phyloP scores from a whole-genome alignment of 805 yeast species.

The Myxozyma sirexii region DNA sequence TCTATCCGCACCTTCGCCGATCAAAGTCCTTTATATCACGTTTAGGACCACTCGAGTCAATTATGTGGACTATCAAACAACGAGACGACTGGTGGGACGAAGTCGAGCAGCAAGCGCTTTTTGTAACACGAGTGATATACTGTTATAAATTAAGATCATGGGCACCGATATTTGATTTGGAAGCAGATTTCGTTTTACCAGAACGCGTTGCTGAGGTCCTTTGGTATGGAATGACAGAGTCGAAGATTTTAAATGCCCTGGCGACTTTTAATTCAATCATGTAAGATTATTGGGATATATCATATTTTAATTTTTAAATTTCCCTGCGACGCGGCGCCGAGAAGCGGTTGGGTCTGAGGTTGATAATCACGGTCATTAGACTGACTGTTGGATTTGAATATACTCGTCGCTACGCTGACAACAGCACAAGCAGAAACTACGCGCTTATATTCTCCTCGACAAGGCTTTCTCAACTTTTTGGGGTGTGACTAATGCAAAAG shows the following conservation, averaged over 20 bases:
- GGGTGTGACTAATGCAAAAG: too few relatives aligned
- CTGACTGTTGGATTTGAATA: too few relatives aligned
- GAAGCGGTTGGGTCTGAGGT: too few relatives aligned
- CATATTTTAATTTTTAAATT: neutral
- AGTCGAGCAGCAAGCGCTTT: constrained; percentile 7
- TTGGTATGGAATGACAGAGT: constrained; percentile 27
- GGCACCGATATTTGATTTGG: constrained; percentile 17
- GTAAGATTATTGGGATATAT: neutral
- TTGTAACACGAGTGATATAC: constrained; percentile 7
- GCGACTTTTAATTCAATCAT: neutral
- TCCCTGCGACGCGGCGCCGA: too few relatives aligned
- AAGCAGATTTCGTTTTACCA: constrained; percentile 12
- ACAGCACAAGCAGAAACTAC: too few relatives aligned
- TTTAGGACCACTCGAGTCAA: constrained; percentile 20
- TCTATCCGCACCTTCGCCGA: constrained; percentile 15
- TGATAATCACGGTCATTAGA: too few relatives aligned
- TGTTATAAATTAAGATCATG: constrained; percentile 15
- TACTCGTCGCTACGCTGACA: too few relatives aligned
- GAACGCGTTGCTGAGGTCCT: constrained; percentile 19
- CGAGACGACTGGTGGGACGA: constrained; percentile 17
- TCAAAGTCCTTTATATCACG: constrained; percentile 9
- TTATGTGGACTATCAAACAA: constrained; percentile 9
- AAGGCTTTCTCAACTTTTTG: too few relatives aligned
- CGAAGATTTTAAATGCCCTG: constrained; percentile 3
- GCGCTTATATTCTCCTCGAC: too few relatives aligned